These are phyloP conservation scores for Fusarium verrucosum DNA, from an alignment of 2,329 filamentous ascomycete genomes.

Conservation along the genomic window DNA sequence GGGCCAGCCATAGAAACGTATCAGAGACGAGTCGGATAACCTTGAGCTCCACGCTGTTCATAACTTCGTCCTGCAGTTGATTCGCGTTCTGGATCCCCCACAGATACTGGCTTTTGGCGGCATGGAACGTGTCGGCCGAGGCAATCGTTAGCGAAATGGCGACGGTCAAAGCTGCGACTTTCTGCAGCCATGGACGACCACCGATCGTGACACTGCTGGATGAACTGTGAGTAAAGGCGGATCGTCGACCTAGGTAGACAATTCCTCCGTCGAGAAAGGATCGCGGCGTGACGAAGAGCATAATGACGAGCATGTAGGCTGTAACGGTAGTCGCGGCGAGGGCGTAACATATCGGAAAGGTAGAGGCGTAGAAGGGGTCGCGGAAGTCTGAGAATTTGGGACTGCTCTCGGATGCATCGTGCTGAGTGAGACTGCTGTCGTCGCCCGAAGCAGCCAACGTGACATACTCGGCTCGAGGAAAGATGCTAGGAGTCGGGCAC, in stretches of 20 bases:
- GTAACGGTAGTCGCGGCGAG: slow-evolving; percentile 91
- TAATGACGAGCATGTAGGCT: slow-evolving; percentile 90
- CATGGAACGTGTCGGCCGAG: slow-evolving; percentile 87
- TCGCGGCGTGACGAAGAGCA: slow-evolving; percentile 93
- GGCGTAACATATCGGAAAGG: slow-evolving; percentile 91
- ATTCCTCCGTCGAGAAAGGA: slow-evolving; percentile 89
- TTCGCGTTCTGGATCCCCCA: slow-evolving; percentile 82
- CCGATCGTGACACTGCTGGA: slow-evolving; percentile 84
- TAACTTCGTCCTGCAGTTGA: slow-evolving; percentile 78
- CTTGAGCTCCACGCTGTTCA: slow-evolving; percentile 86
- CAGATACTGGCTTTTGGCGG: slow-evolving; percentile 83
- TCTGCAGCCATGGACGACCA: slow-evolving; percentile 92
- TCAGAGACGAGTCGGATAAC: slow-evolving; percentile 93
- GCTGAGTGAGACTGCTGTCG: slow-evolving; percentile 47
- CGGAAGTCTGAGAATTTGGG: slow-evolving; percentile 70
- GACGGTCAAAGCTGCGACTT: slow-evolving; percentile 77
- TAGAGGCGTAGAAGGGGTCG: slow-evolving; percentile 93
- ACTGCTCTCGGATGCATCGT: slow-evolving; percentile 44
- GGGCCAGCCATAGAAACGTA: slow-evolving; percentile 95
- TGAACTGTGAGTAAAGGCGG: slow-evolving; percentile 86
- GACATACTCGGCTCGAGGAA: slow-evolving; percentile 43
- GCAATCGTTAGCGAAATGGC: slow-evolving; percentile 92
- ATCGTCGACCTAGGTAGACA: slow-evolving; percentile 80
- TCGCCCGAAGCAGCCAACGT: slow-evolving; percentile 53
- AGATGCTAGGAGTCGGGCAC: slow-evolving; percentile 41